These are phyloP conservation scores for Euptelea pleiosperma DNA, from an alignment of 164 flowering plant species.

Conservation along the genomic window DNA sequence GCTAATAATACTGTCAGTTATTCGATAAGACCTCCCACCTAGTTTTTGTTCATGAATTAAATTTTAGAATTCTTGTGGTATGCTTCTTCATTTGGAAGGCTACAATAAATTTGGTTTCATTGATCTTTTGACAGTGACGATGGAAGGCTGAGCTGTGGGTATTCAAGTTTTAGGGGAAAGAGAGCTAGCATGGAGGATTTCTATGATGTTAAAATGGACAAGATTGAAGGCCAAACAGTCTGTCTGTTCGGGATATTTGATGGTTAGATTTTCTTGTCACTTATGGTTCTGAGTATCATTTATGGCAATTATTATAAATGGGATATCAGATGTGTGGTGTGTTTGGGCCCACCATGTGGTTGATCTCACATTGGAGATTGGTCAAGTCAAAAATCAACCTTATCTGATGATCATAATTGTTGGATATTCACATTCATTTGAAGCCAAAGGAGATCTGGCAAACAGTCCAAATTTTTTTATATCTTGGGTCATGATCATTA, in stretches of 20 bases:
- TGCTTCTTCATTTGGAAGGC: conserved; percentile 2
- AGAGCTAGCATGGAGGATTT: conserved; percentile 96
- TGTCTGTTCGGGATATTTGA: conserved; percentile 92
- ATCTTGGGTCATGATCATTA: background rate
- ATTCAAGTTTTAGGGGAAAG: conserved; percentile 92
- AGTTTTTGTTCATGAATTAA: background rate
- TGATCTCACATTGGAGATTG: background rate
- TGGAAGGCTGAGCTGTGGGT: conserved; percentile 83
- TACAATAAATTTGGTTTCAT: conserved; percentile 11
- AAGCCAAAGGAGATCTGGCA: background rate
- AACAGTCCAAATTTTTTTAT: background rate
- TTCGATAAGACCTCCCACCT: background rate
- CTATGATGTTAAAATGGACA: conserved; percentile 73
- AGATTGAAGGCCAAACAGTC: conserved; percentile 64
- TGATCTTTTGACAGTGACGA: conserved; percentile 64
- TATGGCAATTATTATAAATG: background rate
- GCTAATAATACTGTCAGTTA: background rate
- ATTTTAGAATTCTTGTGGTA: background rate
- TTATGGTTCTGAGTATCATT: background rate
- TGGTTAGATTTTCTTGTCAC: conserved; percentile 51
- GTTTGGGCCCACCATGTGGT: background rate
- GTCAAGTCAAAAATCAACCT: background rate
- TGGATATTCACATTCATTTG: background rate
- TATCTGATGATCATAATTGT: background rate
- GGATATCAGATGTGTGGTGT: background rate